A percentile compares a stretch with the other conserved stretches of the same genome.
phyloP scores from a whole-genome alignment of 345 rosid genomes.

The Linum trigynum region DNA sequence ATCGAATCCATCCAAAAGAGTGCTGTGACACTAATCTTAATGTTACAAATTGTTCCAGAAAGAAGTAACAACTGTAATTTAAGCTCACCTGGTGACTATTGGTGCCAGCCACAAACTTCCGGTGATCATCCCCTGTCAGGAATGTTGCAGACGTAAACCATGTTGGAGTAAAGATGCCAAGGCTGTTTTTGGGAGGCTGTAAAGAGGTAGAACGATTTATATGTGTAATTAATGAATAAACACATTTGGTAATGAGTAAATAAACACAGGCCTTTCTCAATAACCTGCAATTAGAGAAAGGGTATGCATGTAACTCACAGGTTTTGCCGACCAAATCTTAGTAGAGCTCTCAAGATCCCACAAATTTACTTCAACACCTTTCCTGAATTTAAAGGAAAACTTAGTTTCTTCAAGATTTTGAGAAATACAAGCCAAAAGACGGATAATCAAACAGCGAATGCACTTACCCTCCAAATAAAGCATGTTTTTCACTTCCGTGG shows the following conservation, averaged over 20 bases:
- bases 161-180: slow-evolving; percentile 86
- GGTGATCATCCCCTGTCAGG: slow-evolving; percentile 66
- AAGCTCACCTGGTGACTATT: slow-evolving; percentile 63
- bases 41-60: background rate
- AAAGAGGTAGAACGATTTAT: slow-evolving; percentile 13
- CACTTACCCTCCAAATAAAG: slow-evolving; percentile 90
- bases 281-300: background rate
- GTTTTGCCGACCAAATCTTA: slow-evolving; percentile 69
- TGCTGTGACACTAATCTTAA: background rate
- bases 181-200: slow-evolving; percentile 76
- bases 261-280: background rate
- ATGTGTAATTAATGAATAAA: background rate
- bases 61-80: background rate
- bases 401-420: background rate
- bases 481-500: slow-evolving; percentile 57
- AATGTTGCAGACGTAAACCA: slow-evolving; percentile 89
- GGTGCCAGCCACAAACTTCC: slow-evolving; percentile 81
- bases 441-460: slow-evolving; percentile 1
- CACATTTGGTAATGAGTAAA: background rate
- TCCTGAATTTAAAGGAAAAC: slow-evolving; percentile 35
- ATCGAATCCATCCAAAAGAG: slow-evolving; percentile 1
- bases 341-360: slow-evolving; percentile 72
- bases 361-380: slow-evolving; percentile 64
- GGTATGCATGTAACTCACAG: slow-evolving; percentile 41
- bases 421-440: background rate